Conservation (phyloP, 139 green algal species). For the Picochlorum costavermella region DNA sequence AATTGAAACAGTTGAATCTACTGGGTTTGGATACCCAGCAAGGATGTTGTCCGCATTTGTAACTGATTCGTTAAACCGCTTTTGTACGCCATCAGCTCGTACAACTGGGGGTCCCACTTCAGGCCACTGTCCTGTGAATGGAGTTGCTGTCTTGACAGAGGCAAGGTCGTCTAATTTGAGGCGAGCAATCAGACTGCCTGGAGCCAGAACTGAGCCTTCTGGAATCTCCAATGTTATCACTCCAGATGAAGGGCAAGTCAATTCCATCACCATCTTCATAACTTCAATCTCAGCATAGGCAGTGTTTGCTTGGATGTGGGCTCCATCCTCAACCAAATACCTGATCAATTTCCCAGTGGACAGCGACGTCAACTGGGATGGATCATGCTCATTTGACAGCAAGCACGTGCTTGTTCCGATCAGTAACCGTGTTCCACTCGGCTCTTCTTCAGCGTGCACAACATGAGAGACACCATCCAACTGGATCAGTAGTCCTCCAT, state of each 20-base stretch:
- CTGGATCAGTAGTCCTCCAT: constrained; percentile 87
- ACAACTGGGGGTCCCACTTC: constrained; percentile 65
- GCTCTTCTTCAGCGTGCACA: constrained; percentile 88
- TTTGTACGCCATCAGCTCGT: constrained; percentile 33
- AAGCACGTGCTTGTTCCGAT: constrained; percentile 87
- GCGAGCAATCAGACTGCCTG: constrained; percentile 70
- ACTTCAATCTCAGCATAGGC: constrained; percentile 82
- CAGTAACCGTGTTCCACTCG: constrained; percentile 76
- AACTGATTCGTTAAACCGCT: constrained; percentile 44
- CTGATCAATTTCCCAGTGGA: constrained; percentile 77
- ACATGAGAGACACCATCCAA: constrained; percentile 86
- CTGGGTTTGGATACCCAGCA: constrained; percentile 52
- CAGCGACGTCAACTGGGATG: constrained; percentile 29
- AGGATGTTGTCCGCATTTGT: constrained; percentile 53
- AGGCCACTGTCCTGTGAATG: constrained; percentile 54
- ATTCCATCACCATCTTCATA: constrained; percentile 93
- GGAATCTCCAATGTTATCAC: constrained; percentile 54
- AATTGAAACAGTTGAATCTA: constrained; percentile 47
- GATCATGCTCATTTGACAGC: constrained; percentile 63
- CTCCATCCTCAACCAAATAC: constrained; percentile 64
- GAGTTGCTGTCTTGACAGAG: constrained; percentile 38
- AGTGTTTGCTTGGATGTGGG: constrained; percentile 49
- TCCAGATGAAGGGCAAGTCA: constrained; percentile 64
- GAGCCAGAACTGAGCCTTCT: constrained; percentile 61
- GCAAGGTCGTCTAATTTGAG: constrained; percentile 66